A percentile compares a stretch with the other conserved stretches of the same genome.
These are phyloP conservation scores for Cyberlindnera maclurae DNA, from an alignment of 805 yeast species.

Conservation along the genomic window DNA sequence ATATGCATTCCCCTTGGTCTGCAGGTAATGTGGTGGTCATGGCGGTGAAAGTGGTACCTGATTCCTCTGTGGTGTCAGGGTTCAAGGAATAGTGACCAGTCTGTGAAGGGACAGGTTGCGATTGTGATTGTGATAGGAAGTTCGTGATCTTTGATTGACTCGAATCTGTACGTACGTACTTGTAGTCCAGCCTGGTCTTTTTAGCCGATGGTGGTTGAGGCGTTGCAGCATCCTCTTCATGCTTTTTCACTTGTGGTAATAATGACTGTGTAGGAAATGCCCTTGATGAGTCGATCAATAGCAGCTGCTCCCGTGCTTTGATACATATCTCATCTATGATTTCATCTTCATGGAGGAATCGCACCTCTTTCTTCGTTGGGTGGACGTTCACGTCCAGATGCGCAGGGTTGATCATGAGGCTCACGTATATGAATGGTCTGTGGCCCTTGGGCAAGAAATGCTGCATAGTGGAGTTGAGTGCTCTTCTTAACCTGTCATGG, in stretches of 20 bases:
- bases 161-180: slow-evolving; percentile 65
- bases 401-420: slow-evolving; percentile 57
- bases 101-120: not conserved
- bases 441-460: slow-evolving; percentile 69
- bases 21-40: not conserved
- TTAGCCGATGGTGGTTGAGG: slow-evolving; percentile 10
- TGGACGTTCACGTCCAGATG: slow-evolving; percentile 91
- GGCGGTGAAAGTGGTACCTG: not conserved
- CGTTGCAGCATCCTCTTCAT: slow-evolving; percentile 4
- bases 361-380: slow-evolving; percentile 90
- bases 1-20: not conserved
- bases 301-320: slow-evolving; percentile 41
- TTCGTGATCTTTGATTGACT: slow-evolving; percentile 49
- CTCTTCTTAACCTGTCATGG: slow-evolving; percentile 73
- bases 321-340: slow-evolving; percentile 57
- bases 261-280: slow-evolving; percentile 60
- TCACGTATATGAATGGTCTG: slow-evolving; percentile 69
- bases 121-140: slow-evolving; percentile 11
- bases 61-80: not conserved
- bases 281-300: slow-evolving; percentile 58
- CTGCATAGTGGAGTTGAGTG: slow-evolving; percentile 40
- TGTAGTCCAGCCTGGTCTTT: slow-evolving; percentile 47
- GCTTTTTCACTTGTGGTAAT: slow-evolving; percentile 28
- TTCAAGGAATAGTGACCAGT: not conserved
- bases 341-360: slow-evolving; percentile 81